Evolutionary conservation across 441 rosid genomes (phyloP), one percentile per base, ranked within the genome.

Genomic region (Breynia disticha): DNA sequence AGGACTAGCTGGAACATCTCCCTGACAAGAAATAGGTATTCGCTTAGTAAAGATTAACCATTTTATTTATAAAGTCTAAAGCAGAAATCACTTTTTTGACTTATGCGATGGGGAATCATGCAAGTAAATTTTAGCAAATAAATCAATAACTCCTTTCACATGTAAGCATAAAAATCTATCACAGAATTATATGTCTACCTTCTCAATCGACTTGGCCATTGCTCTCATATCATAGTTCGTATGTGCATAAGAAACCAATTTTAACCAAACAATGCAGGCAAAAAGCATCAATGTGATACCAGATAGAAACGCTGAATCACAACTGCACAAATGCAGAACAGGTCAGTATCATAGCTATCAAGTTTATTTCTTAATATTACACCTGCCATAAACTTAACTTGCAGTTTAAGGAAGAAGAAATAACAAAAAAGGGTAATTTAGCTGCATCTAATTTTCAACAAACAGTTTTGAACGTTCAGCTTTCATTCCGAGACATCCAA

Each of bases 171-270:
- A 17, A 48, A 11, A 0, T 16, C n/a, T 17, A n/a, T 18, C 22
- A 16, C n/a, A 61, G 16, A 46, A 45, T 28, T 64, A 48, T 16
- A 52, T 21, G 35, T 15, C 22, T 67, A 94, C 99, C 97, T 87
- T 82, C 37, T 80, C 81, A 56, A 56, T 63, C 13, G 81, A 72
- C 61, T 74, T 81, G 49, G 84, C 76, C 50, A 85, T 24, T 13
- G 79, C 67, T 75, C 97, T 84, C 82, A 79, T 76, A 59, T 86
- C 95, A 72, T 58, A 71, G 74, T 60, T 88, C 41, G 97, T 86
- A 75, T 89, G 97, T n/a, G 86, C 97, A 64, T 83, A 89, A 32
- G 97, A 86, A 43, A 89, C 88, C 76, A 86, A 63, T 71, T 89
- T 89, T 49, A 89, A 66, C 97, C 97, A 89, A 60, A 89, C 97